These are phyloP conservation scores for Phytophthora multivora DNA, from an alignment of 352 stramenopile species.

Conservation along the genomic window DNA sequence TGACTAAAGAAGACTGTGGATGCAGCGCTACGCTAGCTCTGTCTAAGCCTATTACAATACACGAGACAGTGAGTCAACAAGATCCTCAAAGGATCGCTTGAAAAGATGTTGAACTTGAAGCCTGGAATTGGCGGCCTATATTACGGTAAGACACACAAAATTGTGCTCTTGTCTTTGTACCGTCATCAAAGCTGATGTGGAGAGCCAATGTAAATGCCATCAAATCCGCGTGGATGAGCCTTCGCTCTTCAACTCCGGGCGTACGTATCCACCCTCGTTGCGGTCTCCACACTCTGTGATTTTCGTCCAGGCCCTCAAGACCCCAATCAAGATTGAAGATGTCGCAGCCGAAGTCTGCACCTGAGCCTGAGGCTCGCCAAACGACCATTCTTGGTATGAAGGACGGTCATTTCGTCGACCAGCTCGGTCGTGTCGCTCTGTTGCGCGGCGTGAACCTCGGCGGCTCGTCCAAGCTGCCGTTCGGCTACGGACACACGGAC, in stretches of 20 bases:
- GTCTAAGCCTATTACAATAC: not conserved
- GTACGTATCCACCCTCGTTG: constrained; percentile 2
- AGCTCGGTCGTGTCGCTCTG: constrained; percentile 49
- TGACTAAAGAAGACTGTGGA: not conserved
- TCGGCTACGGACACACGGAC: constrained; percentile 37
- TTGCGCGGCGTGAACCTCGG: constrained; percentile 70
- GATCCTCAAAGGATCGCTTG: not conserved
- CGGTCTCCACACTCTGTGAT: constrained; percentile 20
- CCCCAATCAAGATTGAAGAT: constrained; percentile 14
- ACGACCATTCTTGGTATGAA: constrained; percentile 48
- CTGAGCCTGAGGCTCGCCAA: constrained; percentile 18
- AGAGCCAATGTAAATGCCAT: constrained; percentile 6
- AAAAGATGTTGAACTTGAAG: constrained; percentile 18
- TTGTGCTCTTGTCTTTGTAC: constrained; percentile 10
- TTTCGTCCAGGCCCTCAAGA: constrained; percentile 16
- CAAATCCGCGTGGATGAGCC: constrained; percentile 24
- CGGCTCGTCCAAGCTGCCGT: constrained; percentile 70
- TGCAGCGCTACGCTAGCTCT: not conserved
- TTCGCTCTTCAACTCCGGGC: constrained; percentile 24
- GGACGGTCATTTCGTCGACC: constrained; percentile 56
- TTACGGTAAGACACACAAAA: not conserved
- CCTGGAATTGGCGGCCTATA: not conserved
- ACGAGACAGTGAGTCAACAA: not conserved
- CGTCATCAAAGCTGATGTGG: constrained; percentile 23
- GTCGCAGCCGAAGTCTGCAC: constrained; percentile 14